phyloP scores from a whole-genome alignment of 2,329 filamentous ascomycete genomes.

The Biscogniauxia sp. region DNA sequence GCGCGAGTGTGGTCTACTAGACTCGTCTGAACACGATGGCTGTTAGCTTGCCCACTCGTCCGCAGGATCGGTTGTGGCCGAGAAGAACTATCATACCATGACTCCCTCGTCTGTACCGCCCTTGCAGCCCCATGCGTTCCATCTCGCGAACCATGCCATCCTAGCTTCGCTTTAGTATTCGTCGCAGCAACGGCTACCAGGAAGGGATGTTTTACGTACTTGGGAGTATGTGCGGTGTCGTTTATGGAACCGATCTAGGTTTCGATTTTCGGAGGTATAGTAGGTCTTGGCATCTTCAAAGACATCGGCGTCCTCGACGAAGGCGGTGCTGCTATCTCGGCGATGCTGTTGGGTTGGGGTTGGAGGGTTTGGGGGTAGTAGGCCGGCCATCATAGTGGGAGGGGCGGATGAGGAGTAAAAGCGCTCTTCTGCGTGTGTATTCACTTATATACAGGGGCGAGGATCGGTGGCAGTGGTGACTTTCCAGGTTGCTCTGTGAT shows the following conservation, averaged over 20 bases:
- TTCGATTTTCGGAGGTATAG: slow-evolving; percentile 55
- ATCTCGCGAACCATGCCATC: slow-evolving; percentile 54
- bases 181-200: background rate
- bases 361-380: slow-evolving; percentile 16
- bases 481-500: background rate
- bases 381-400: slow-evolving; percentile 22
- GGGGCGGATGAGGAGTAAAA: slow-evolving; percentile 1
- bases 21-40: slow-evolving; percentile 60
- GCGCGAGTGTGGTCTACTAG: slow-evolving; percentile 61
- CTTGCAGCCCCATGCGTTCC: slow-evolving; percentile 49
- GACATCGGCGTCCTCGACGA: slow-evolving; percentile 47
- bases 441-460: background rate
- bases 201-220: slow-evolving; percentile 33
- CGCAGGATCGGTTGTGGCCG: background rate
- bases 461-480: background rate
- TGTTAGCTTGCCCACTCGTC: slow-evolving; percentile 2
- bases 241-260: slow-evolving; percentile 46
- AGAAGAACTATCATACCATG: slow-evolving; percentile 44
- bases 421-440: background rate
- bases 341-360: slow-evolving; percentile 18
- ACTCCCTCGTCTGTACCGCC: slow-evolving; percentile 58
- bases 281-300: slow-evolving; percentile 60
- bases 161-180: slow-evolving; percentile 37
- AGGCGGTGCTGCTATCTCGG: slow-evolving; percentile 30
- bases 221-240: slow-evolving; percentile 58